These are phyloP conservation scores for Xylaria sp. DNA, from an alignment of 2,329 filamentous ascomycete species.

Conservation along the genomic window DNA sequence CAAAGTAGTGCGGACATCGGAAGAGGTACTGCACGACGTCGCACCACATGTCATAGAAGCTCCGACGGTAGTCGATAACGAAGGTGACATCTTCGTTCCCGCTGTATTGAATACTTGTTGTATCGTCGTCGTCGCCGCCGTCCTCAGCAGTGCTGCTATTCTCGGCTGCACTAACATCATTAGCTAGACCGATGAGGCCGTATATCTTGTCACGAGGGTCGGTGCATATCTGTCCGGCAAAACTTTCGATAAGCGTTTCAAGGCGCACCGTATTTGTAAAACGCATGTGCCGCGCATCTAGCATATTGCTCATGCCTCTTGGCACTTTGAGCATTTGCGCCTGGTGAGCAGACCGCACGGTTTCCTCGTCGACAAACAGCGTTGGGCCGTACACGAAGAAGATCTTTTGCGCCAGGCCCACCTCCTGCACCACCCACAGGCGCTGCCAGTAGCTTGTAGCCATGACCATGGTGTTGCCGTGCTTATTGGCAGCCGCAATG, in stretches of 20 bases:
- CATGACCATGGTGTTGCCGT: conserved; percentile 4
- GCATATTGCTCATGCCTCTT: no score
- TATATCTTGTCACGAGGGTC: conserved; percentile 25
- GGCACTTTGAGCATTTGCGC: no score
- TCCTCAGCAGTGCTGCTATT: neutral
- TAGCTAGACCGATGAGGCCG: conserved; percentile 25
- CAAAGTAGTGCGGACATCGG: conserved; percentile 19
- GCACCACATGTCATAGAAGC: conserved; percentile 29
- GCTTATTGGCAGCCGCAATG: no score
- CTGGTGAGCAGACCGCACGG: no score
- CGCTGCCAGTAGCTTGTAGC: conserved; percentile 23
- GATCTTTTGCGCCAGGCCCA: no score
- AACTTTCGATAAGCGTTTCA: conserved; percentile 21
- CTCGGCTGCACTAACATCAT: conserved; percentile 19
- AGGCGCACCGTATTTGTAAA: no score
- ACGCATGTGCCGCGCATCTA: no score
- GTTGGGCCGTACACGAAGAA: no score
- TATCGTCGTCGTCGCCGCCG: neutral
- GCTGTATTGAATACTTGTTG: neutral
- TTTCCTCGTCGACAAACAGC: no score
- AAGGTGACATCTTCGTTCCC: conserved; percentile 10
- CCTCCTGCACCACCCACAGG: conserved; percentile 23
- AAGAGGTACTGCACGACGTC: conserved; percentile 24
- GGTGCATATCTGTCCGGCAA: conserved; percentile 19
- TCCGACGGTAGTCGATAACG: conserved; percentile 27